Evolutionary conservation across 345 rosid species (phyloP).

Genomic region (Melaleuca alternifolia): DNA sequence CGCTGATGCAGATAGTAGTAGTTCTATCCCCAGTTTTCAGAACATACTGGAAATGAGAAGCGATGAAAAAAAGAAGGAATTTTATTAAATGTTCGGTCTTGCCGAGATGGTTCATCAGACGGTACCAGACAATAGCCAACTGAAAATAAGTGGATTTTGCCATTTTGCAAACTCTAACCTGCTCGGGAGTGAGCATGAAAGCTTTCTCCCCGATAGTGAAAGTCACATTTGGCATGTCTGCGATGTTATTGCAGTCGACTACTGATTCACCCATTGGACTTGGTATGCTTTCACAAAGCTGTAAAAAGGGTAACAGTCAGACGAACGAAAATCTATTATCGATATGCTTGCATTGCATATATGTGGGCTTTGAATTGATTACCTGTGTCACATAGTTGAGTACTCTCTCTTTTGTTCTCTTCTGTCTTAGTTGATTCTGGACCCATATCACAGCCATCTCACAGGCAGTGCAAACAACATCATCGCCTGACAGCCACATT

Average conservation of each 20-base stretch:
- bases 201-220: slow-evolving; percentile 53
- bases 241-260: slow-evolving; percentile 34
- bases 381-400: slow-evolving; percentile 51
- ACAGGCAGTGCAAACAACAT: slow-evolving; percentile 34
- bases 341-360: neutral
- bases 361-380: neutral
- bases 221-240: slow-evolving; percentile 46
- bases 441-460: slow-evolving; percentile 66
- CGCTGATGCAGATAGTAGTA: slow-evolving; percentile 50
- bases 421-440: slow-evolving; percentile 48
- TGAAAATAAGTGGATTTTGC: neutral
- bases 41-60: slow-evolving; percentile 41
- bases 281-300: slow-evolving; percentile 65
- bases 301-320: neutral
- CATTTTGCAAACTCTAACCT: slow-evolving; percentile 24
- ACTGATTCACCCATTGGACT: slow-evolving; percentile 57
- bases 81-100: neutral
- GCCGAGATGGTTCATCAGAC: neutral
- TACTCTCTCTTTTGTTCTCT: slow-evolving; percentile 41
- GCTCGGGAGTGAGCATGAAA: slow-evolving; percentile 57
- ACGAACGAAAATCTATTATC: neutral
- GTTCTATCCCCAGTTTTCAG: slow-evolving; percentile 45
- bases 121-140: neutral
- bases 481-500: slow-evolving; percentile 6
- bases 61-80: neutral